phyloP scores from a whole-genome alignment of 768 basidiomycete species.

The Termitomyces sp. region DNA sequence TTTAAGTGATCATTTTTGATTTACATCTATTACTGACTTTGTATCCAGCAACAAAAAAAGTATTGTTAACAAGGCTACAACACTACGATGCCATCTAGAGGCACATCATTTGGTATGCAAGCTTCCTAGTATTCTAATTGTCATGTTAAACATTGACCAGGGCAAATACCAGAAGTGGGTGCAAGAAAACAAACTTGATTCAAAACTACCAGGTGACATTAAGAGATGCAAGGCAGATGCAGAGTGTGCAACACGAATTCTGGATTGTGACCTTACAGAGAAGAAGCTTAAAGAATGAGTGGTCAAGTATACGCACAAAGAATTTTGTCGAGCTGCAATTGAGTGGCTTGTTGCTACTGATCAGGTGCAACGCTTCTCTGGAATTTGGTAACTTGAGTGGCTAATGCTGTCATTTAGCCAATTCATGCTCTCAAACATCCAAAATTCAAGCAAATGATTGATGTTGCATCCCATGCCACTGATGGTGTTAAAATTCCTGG shows the following conservation, averaged over 20 bases:
- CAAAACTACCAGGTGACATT: conserved; percentile 24
- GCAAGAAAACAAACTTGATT: conserved; percentile 20
- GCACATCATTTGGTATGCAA: not conserved
- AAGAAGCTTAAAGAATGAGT: conserved; percentile 11
- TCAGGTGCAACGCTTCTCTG: conserved; percentile 24
- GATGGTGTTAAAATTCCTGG: conserved; percentile 34
- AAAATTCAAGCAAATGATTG: conserved; percentile 31
- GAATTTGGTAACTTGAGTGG: not conserved
- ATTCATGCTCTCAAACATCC: conserved; percentile 32
- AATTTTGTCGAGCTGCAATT: conserved; percentile 26
- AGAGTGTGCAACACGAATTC: conserved; percentile 9
- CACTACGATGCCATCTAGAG: not conserved
- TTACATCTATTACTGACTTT: not conserved
- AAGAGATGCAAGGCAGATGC: conserved; percentile 12
- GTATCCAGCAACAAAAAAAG: not conserved
- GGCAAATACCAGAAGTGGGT: conserved; percentile 26
- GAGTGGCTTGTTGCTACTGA: conserved; percentile 37
- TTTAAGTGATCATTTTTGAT: not conserved
- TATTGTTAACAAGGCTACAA: not conserved
- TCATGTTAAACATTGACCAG: not conserved
- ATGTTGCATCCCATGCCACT: conserved; percentile 31
- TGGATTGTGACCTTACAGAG: conserved; percentile 24
- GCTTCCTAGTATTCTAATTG: not conserved
- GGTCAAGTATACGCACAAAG: conserved; percentile 24
- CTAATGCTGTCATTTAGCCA: conserved; percentile 16